phyloP scores from a whole-genome alignment of 257 asterid genomes.

The Phtheirospermum japonicum region DNA sequence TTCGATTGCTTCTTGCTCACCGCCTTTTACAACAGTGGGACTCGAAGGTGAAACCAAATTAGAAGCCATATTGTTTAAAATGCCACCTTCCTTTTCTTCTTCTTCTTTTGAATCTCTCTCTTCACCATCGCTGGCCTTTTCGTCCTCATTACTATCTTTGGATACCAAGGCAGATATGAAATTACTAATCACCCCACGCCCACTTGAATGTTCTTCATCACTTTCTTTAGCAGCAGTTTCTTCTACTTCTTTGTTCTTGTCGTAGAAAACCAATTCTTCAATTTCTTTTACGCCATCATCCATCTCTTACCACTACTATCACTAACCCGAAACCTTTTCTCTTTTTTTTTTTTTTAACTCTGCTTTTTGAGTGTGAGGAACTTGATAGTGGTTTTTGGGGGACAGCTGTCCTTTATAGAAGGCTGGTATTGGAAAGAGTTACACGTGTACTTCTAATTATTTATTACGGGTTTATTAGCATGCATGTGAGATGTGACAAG shows the following conservation, averaged over 20 bases:
- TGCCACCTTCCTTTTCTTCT: too few relatives aligned
- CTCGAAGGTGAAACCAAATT: too few relatives aligned
- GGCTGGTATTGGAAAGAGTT: slow-evolving; percentile 18
- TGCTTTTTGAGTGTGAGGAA: background rate
- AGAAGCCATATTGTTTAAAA: too few relatives aligned
- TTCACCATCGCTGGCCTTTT: too few relatives aligned
- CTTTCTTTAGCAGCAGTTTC: slow-evolving; percentile 3
- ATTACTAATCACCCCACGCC: slow-evolving; percentile 36
- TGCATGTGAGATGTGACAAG: background rate
- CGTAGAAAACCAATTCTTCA: slow-evolving; percentile 27
- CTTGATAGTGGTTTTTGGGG: background rate
- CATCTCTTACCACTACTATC: slow-evolving; percentile 19
- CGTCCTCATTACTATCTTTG: slow-evolving; percentile 12
- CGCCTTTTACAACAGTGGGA: too few relatives aligned
- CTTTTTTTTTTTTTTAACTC: background rate
- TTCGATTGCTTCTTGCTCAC: background rate
- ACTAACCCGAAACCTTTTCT: background rate
- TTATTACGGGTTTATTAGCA: background rate
- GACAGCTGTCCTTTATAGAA: slow-evolving; percentile 21
- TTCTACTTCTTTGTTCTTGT: slow-evolving; percentile 13
- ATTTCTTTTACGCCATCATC: slow-evolving; percentile 44
- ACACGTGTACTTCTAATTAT: slow-evolving; percentile 30
- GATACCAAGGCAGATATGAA: slow-evolving; percentile 42
- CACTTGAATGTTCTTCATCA: slow-evolving; percentile 25
- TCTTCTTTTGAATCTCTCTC: too few relatives aligned